Percentiles rank a stretch among this genome's conserved stretches.
Evolutionary conservation across 352 stramenopile species (phyloP).

Genomic region (Pythium phragmiticola): DNA sequence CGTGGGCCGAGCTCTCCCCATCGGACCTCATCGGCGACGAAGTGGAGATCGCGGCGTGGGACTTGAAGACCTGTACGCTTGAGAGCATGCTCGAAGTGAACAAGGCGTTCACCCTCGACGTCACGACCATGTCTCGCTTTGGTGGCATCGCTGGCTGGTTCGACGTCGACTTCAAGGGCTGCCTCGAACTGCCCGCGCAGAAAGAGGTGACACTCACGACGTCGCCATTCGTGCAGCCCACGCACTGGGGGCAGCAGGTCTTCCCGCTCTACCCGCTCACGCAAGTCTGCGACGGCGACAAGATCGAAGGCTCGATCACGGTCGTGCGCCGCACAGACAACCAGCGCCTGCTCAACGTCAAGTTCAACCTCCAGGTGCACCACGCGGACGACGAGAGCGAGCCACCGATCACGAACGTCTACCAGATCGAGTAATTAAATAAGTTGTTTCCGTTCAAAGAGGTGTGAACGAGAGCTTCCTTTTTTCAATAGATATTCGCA

Average conservation of each 20-base stretch:
- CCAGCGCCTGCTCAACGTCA: slow-evolving; percentile 88
- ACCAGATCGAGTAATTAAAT: slow-evolving; percentile 83
- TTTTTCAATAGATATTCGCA: slow-evolving; percentile 30
- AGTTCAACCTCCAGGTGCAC: slow-evolving; percentile 77
- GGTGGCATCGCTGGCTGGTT: slow-evolving; percentile 99
- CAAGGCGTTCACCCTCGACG: slow-evolving; percentile 66
- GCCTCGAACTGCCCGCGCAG: slow-evolving; percentile 62
- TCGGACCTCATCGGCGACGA: slow-evolving; percentile 84
- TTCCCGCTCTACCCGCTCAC: slow-evolving; percentile 82
- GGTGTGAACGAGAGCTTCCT: background rate
- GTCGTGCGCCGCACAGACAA: slow-evolving; percentile 82
- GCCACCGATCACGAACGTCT: slow-evolving; percentile 53
- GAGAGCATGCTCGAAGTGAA: slow-evolving; percentile 82
- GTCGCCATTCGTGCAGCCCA: slow-evolving; percentile 88
- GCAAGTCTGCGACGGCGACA: slow-evolving; percentile 82
- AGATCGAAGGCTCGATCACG: slow-evolving; percentile 65
- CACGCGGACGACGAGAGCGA: slow-evolving; percentile 62
- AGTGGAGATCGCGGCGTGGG: slow-evolving; percentile 74
- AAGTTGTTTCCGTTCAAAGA: slow-evolving; percentile 5
- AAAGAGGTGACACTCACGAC: slow-evolving; percentile 89
- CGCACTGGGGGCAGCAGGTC: slow-evolving; percentile 87
- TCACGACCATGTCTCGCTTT: slow-evolving; percentile 88
- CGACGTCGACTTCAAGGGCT: slow-evolving; percentile 98
- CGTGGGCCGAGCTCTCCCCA: slow-evolving; percentile 75
- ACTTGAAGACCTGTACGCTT: slow-evolving; percentile 83